These are phyloP conservation scores for Passalora sequoiae DNA, from an alignment of 2,329 filamentous ascomycete genomes.

Conservation along the genomic window DNA sequence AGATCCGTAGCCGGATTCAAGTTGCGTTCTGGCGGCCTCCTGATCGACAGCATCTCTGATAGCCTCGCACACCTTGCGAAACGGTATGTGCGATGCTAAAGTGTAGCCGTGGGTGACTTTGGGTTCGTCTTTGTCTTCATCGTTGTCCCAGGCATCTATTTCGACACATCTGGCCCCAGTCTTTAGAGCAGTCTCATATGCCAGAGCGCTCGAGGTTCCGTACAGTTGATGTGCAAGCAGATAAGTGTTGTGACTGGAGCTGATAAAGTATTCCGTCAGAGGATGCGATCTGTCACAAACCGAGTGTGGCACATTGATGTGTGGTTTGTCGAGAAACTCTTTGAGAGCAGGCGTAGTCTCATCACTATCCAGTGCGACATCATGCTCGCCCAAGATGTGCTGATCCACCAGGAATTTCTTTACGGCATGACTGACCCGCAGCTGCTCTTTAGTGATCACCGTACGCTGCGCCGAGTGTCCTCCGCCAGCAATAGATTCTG, in stretches of 20 bases:
- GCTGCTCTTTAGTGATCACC: constrained; percentile 47
- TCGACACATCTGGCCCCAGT: constrained; percentile 66
- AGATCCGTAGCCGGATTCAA: constrained; percentile 38
- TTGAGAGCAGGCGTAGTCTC: constrained; percentile 45
- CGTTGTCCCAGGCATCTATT: constrained; percentile 65
- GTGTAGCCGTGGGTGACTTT: constrained; percentile 69
- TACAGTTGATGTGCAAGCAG: constrained; percentile 65
- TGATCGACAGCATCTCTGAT: constrained; percentile 59
- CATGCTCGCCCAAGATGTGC: constrained; percentile 45
- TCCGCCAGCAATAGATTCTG: constrained; percentile 52
- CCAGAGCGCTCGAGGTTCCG: constrained; percentile 57
- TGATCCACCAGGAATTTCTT: constrained; percentile 53
- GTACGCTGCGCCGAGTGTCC: constrained; percentile 51
- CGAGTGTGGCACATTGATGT: constrained; percentile 53
- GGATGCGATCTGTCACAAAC: constrained; percentile 56
- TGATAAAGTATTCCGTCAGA: constrained; percentile 66
- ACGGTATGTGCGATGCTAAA: constrained; percentile 60
- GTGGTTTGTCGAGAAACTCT: constrained; percentile 52
- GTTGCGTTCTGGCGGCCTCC: constrained; percentile 47
- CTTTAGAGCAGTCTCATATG: constrained; percentile 58
- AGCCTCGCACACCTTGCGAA: constrained; percentile 60
- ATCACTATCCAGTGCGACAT: constrained; percentile 46
- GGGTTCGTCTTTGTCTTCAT: constrained; percentile 56
- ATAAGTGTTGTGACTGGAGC: constrained; percentile 70
- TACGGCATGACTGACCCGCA: constrained; percentile 57